Evolutionary conservation across 192 early-diverging fungal genomes (phyloP).

Genomic region (Fimicolochytrium jonesii): DNA sequence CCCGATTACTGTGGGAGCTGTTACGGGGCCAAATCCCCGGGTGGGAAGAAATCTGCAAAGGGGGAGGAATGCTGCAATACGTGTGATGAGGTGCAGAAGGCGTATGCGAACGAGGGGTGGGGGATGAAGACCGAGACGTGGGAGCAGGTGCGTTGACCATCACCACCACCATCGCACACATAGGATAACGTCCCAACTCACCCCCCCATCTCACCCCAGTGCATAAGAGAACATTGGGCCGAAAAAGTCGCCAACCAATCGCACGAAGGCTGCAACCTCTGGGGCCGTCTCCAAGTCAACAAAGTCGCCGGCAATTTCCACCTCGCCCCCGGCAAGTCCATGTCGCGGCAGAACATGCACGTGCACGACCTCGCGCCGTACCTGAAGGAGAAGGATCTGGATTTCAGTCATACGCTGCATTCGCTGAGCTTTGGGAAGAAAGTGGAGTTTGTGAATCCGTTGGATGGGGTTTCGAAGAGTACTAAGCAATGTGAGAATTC

Average conservation of each 20-base stretch:
- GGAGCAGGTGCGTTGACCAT: slow-evolving; percentile 68
- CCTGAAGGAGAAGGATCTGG: slow-evolving; percentile 50
- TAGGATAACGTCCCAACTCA: too few species aligned
- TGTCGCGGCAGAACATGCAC: slow-evolving; percentile 66
- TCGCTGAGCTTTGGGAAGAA: slow-evolving; percentile 73
- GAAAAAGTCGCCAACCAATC: slow-evolving; percentile 70
- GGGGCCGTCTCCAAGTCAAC: slow-evolving; percentile 77
- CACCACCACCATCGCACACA: slow-evolving; percentile 79
- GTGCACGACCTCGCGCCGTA: slow-evolving; percentile 73
- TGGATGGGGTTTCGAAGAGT: slow-evolving; percentile 58
- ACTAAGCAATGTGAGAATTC: slow-evolving; percentile 46
- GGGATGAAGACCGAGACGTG: too few species aligned
- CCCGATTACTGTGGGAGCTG: slow-evolving; percentile 78
- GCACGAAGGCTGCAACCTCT: slow-evolving; percentile 87
- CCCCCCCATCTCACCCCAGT: too few species aligned
- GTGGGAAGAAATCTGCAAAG: too few species aligned
- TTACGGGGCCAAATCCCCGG: slow-evolving; percentile 70
- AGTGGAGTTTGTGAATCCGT: slow-evolving; percentile 56
- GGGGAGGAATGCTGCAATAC: slow-evolving; percentile 95
- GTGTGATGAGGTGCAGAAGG: slow-evolving; percentile 84
- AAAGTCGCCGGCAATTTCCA: slow-evolving; percentile 94
- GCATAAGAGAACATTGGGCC: slow-evolving; percentile 76
- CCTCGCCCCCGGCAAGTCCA: slow-evolving; percentile 82
- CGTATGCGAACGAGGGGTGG: slow-evolving; percentile 82
- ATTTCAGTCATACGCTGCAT: slow-evolving; percentile 81